These are phyloP conservation scores for Raddia distichophylla DNA, from an alignment of 176 grass and related monocot species.

Conservation along the genomic window DNA sequence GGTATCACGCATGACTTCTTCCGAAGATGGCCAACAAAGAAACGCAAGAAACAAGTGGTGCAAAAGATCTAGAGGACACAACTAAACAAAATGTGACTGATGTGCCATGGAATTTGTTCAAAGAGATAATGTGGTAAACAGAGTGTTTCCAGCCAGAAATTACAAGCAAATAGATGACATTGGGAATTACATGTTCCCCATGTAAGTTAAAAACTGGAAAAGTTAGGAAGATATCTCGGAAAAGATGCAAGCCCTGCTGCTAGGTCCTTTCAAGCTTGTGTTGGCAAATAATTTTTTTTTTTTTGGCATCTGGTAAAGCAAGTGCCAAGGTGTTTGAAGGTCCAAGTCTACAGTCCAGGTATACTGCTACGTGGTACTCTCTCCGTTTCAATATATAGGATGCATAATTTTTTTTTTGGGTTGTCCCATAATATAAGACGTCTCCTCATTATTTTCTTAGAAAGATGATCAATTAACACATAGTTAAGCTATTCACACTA, in stretches of 20 bases:
- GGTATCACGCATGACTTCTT: background rate
- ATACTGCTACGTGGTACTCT: background rate
- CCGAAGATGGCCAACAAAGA: background rate
- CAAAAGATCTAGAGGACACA: background rate
- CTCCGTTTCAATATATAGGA: no score
- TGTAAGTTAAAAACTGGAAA: background rate
- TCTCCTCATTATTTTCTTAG: no score
- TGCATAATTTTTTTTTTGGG: no score
- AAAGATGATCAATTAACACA: no score
- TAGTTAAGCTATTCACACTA: no score
- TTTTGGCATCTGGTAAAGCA: background rate
- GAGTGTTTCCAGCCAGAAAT: background rate
- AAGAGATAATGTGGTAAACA: background rate
- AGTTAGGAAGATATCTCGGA: background rate
- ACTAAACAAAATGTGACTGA: background rate
- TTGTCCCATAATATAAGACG: no score
- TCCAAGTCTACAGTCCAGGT: background rate
- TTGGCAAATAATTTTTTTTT: background rate
- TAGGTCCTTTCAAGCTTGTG: background rate
- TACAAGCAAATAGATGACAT: background rate
- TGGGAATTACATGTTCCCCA: background rate
- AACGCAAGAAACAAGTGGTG: background rate
- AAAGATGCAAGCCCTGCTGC: background rate
- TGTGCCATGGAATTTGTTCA: background rate
- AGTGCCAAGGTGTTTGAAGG: background rate